phyloP scores from a whole-genome alignment of 179 eudicot species.

The Camellia oleifera region DNA sequence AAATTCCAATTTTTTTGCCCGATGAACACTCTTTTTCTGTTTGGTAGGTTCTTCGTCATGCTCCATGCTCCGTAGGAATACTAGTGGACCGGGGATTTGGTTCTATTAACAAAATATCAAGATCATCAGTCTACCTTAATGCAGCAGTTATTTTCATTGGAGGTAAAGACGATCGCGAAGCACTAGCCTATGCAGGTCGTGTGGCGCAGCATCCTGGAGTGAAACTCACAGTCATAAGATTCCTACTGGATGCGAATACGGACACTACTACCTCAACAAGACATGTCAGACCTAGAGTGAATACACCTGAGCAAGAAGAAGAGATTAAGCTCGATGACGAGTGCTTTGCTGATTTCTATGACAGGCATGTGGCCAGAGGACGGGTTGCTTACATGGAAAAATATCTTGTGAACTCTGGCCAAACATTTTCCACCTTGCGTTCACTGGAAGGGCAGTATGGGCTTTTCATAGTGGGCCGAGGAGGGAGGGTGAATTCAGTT shows the following conservation, averaged over 20 bases:
- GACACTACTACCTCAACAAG: conserved; percentile 29
- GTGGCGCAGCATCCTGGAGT: conserved; percentile 73
- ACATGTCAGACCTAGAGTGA: conserved; percentile 29
- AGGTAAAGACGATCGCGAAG: conserved; percentile 93
- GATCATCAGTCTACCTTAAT: conserved; percentile 34
- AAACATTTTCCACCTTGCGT: conserved; percentile 67
- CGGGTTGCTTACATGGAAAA: conserved; percentile 80
- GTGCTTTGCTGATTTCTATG: conserved; percentile 81
- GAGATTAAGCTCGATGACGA: conserved; percentile 90
- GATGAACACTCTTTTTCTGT: not conserved
- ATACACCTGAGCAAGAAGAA: conserved; percentile 56
- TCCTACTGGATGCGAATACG: conserved; percentile 46
- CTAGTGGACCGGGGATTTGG: conserved; percentile 94
- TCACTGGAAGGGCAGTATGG: conserved; percentile 74
- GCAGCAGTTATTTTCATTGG: conserved; percentile 84
- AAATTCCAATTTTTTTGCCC: not conserved
- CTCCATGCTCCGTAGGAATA: conserved; percentile 87
- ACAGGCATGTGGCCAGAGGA: conserved; percentile 75
- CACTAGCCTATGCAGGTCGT: conserved; percentile 71
- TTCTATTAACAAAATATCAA: conserved; percentile 38
- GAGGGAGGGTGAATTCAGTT: conserved; percentile 75
- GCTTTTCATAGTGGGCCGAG: conserved; percentile 80
- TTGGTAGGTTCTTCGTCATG: conserved; percentile 65
- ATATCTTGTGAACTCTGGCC: conserved; percentile 72
- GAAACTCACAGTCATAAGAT: conserved; percentile 78